Percentiles rank a stretch among this genome's conserved stretches.
These are phyloP conservation scores for Zasmidium citrigriseum DNA, from an alignment of 2,329 filamentous ascomycete species.

Conservation along the genomic window DNA sequence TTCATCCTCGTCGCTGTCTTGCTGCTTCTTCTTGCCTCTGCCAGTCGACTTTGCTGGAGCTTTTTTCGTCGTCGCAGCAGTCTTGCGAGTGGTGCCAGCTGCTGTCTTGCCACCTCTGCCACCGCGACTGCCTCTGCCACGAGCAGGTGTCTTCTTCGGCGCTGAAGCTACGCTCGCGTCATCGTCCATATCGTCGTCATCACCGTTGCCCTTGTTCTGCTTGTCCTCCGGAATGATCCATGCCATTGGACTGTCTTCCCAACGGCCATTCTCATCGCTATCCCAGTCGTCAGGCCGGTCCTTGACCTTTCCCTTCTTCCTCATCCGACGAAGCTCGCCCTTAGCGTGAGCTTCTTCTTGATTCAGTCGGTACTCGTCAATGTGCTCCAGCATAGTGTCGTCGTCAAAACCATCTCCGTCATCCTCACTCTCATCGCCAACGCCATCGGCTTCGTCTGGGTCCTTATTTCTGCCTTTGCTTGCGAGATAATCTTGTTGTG, in stretches of 20 bases:
- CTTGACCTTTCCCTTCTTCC: conserved; percentile 48
- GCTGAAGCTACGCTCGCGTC: conserved; percentile 28
- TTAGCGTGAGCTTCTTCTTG: conserved; percentile 72
- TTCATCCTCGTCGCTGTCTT: conserved; percentile 47
- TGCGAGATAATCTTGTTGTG: conserved; percentile 54
- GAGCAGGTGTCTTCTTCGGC: conserved; percentile 41
- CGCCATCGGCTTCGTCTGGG: conserved; percentile 49
- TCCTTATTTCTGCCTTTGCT: conserved; percentile 64
- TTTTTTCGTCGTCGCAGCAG: conserved; percentile 40
- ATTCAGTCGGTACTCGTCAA: conserved; percentile 51
- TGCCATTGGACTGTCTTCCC: conserved; percentile 77
- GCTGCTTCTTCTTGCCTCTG: conserved; percentile 44
- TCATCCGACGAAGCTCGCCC: conserved; percentile 59
- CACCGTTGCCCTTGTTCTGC: conserved; percentile 51
- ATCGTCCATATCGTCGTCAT: conserved; percentile 43
- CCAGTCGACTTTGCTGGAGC: conserved; percentile 34
- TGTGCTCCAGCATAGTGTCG: conserved; percentile 67
- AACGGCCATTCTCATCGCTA: conserved; percentile 81
- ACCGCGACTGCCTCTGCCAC: conserved; percentile 46
- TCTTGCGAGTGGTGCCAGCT: conserved; percentile 43
- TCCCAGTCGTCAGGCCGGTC: conserved; percentile 83
- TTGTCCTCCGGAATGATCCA: conserved; percentile 50
- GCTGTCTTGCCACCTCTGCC: conserved; percentile 43
- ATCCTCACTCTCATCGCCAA: conserved; percentile 71
- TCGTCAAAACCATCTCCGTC: conserved; percentile 53